Percentiles rank a stretch among this genome's conserved stretches.
phyloP scores from a whole-genome alignment of 1,284 basidiomycete species.

The Cystobasidium slooffiae region DNA sequence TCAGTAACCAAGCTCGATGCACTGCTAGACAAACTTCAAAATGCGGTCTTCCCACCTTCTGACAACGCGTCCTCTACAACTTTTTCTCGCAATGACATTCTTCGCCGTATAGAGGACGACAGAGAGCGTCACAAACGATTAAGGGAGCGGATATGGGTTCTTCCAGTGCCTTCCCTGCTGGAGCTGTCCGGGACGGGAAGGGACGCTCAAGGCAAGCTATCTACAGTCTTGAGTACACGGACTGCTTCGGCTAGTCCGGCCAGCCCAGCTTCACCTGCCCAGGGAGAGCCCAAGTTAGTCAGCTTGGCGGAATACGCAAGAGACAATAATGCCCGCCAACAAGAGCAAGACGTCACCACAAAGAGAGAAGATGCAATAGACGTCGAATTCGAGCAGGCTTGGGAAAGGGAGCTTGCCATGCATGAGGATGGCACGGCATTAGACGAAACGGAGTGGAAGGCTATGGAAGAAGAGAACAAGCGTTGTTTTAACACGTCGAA shows the following conservation, averaged over 20 bases:
- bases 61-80: constrained; percentile 47
- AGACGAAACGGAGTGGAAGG: constrained; percentile 28
- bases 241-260: constrained; percentile 43
- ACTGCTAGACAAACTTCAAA: constrained; percentile 15
- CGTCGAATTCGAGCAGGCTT: constrained; percentile 89
- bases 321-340: constrained; percentile 20
- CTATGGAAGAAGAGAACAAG: constrained; percentile 47
- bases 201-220: constrained; percentile 34
- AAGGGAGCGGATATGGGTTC: constrained; percentile 89
- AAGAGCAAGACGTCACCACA: constrained; percentile 49
- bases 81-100: constrained; percentile 71
- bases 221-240: constrained; percentile 35
- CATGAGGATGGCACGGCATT: constrained; percentile 72
- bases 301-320: constrained; percentile 58
- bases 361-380: constrained; percentile 66
- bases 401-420: constrained; percentile 86
- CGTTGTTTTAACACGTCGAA: constrained; percentile 44
- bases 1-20: constrained; percentile 54
- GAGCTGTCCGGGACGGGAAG: constrained; percentile 28
- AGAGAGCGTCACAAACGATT: constrained; percentile 91
- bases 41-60: constrained; percentile 36
- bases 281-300: constrained; percentile 45
- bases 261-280: constrained; percentile 50
- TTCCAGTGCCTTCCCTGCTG: constrained; percentile 62
- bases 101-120: constrained; percentile 91